Base-by-base conservation (phyloP, 2,329 filamentous ascomycete genomes). In the Penicillium palitans region DNA sequence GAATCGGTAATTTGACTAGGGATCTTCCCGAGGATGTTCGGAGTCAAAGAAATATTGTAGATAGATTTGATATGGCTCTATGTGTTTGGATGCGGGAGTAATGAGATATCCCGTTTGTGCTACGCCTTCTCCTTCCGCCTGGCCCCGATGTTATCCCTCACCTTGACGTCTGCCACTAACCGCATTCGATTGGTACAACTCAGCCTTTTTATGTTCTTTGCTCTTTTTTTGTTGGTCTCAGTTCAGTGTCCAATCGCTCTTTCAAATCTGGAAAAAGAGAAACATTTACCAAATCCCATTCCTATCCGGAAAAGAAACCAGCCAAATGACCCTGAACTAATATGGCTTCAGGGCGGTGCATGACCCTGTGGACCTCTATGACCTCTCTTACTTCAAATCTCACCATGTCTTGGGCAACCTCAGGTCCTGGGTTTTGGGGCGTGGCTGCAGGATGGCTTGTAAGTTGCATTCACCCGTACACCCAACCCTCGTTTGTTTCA, bases 1-100 rank as follows among this genome's bases (percentile, higher is more conserved):
- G 33, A 55, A 54, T 63, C 47, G 8, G 7, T 65, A 84, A 65
- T 57, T 25, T 49, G 47, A 40, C 62, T 51, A 46, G 42, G 44
- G n/a, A 41, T 52, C 17, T 19, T 41, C 48, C 54, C 52, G 52
- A 58, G 35, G 31, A 50, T 49, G 1, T 31, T 54, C 55, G 55
- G 55, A 48, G 50, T 24, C 13, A n/a, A 5, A 27, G 12, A 35
- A 35, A 47, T 24, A 25, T 39, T 44, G 40, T 46, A 51, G 33
- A 47, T 46, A 46, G 21, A 19, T 27, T 53, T 27, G 29, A 37
- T 51, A 47, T 33, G 27, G 27, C 24, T 45, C 41, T 27, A 27
- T 39, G 21, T 39, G 9, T 49, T 12, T 21, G 31, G 15, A 24
- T 33, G 19, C 3, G 39, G 40, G 25, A 17, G 40, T 46, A 37